These are phyloP conservation scores for Pythium diclinum DNA, from an alignment of 352 stramenopile genomes.

Conservation along the genomic window DNA sequence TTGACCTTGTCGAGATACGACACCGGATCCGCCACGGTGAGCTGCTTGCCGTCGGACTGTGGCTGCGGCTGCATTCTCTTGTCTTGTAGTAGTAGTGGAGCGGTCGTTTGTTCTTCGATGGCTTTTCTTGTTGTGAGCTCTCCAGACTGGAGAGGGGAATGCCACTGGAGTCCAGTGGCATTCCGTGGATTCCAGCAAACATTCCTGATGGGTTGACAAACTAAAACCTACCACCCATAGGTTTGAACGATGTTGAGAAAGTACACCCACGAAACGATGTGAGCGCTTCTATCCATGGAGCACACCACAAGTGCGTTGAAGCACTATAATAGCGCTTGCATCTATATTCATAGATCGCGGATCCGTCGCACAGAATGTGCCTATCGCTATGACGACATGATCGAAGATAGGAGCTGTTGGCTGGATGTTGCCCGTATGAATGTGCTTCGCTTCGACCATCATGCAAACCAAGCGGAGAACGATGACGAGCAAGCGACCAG, in stretches of 20 bases:
- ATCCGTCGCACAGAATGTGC: too few species aligned
- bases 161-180: too few species aligned
- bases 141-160: too few species aligned
- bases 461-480: background rate
- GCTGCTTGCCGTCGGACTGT: too few species aligned
- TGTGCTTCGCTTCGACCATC: background rate
- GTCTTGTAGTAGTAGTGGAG: background rate
- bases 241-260: background rate
- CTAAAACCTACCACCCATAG: background rate
- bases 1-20: constrained; percentile 7
- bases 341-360: too few species aligned
- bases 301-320: too few species aligned
- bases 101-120: background rate
- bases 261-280: too few species aligned
- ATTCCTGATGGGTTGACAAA: background rate
- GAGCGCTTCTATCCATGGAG: too few species aligned
- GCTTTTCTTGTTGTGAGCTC: background rate
- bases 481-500: constrained; percentile 1
- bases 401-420: background rate
- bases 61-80: background rate
- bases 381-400: background rate
- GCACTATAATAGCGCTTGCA: too few species aligned
- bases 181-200: background rate
- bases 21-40: background rate
- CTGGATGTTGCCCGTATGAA: too few species aligned